A percentile compares a stretch with the other conserved stretches of the same genome.
Conservation (phyloP, 2,329 filamentous ascomycete genomes). For the Cladosporium sp. region DNA sequence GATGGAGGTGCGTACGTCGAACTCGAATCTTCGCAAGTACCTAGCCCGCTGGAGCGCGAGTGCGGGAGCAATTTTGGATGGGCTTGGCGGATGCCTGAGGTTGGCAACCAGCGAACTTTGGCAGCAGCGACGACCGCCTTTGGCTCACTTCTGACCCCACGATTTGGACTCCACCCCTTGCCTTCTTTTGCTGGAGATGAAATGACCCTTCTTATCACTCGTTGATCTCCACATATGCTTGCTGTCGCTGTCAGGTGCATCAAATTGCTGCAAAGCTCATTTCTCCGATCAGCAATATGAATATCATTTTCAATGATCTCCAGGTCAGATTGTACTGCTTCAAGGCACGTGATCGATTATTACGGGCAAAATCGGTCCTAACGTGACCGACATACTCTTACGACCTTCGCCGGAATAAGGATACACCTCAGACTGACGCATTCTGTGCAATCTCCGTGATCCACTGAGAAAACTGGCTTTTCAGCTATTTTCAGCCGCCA, state of each 20-base stretch:
- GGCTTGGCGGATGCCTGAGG: constrained; percentile 17
- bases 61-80: constrained; percentile 9
- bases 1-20: constrained; percentile 16
- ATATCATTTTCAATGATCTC: background rate
- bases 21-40: constrained; percentile 18
- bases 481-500: background rate
- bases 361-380: background rate
- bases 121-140: background rate
- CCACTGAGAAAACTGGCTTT: background rate
- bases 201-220: background rate
- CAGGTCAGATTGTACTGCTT: background rate
- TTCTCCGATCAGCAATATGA: background rate
- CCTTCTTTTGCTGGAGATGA: background rate
- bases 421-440: background rate
- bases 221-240: background rate
- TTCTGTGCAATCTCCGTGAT: background rate
- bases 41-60: background rate
- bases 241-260: background rate
- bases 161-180: background rate
- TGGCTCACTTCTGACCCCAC: background rate
- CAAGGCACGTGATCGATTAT: background rate
- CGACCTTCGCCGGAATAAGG: background rate
- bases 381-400: background rate
- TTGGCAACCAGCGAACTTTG: background rate
- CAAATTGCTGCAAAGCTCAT: background rate